Base-by-base conservation (phyloP, 352 stramenopile species). In the Phytopythium ostracodes region DNA sequence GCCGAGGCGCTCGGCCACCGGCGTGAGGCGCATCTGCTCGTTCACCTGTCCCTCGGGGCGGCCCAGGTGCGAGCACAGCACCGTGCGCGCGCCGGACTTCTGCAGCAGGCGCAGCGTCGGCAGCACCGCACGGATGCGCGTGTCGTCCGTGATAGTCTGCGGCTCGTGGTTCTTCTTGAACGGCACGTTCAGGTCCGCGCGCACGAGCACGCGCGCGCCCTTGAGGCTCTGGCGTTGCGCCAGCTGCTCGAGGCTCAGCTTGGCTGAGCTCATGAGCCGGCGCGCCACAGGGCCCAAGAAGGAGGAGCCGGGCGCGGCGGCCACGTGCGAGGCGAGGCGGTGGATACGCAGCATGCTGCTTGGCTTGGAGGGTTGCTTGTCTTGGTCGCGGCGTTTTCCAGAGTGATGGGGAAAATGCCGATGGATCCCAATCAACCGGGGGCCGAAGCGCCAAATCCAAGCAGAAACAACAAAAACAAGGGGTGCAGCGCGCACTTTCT, bases 181-280 rank as follows among this genome's bases (percentile, higher is more conserved):
- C n/a, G 98, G 98, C 59, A 99, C 98, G 77, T 99, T 99, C 53
- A 99, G 89, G 82, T 99, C 98, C 43, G 96, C 98, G 65, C 98
- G 92, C 46, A 99, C 92, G 47, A 99, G 82, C 56, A 99, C 97
- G 56, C 96, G 98, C 77, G 98, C 97, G 70, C 94, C 96, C 73
- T 96, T 92, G 55, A 98, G 81, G 64, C 70, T 84, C 57, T 84
- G 71, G 38, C 72, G 79, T 59, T 84, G 68, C 44, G 72, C 66
- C 43, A 94, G 73, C 56, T 90, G 56, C 47, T 94, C 73, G 38
- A 94, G 63, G 55, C 71, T 89, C 35, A 94, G 75, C 74, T 92
- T 92, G 42, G 71, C 67, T 36, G 49, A 49, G 27, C 42, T 67
- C 49, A 72, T 61, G 62, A 59, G 53, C 14, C 31, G 53, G 53